Base-by-base conservation (phyloP, 1,284 basidiomycete species). In the Acaromyces ingoldii region DNA sequence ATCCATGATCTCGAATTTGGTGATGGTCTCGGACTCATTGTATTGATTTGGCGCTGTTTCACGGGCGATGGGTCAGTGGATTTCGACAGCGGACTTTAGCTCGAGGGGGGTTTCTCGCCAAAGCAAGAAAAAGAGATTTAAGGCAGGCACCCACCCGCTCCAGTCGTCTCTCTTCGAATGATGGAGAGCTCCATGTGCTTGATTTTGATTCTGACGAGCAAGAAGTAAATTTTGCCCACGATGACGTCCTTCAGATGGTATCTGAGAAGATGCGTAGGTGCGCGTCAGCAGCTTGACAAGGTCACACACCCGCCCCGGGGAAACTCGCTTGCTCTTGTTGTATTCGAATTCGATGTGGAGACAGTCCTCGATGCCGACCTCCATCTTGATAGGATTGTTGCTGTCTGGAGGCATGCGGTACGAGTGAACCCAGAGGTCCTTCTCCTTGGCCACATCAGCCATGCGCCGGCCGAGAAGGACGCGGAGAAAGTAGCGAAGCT, bases 151-250 rank as follows among this genome's bases (percentile, higher is more conserved):
- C 13, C 43, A 57, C 38, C 34, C 47, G 57, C 51, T 3, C 93
- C 93, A 0, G 95, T 97, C 19, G 93, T 97, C 77, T 98, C 93
- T 36, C 93, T 83, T 25, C 93, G 85, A 63, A 98, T 97, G 74
- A 97, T 97, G 13, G 91, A 95, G 17, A 98, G 82, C 74, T 98
- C 95, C 92, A 97, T 97, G 70, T 98, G 92, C 78, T 98, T 97
- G 80, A 98, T 97, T 81, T 98, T 97, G 82, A 98, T 97, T 56
- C 93, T 86, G 6, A 98, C 93, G 38, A 98, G 86, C 26, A 98
- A 80, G 78, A 98, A 98, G 80, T 95, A 97, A 74, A 98, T 97
- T 80, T 97, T 97, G 77, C 93, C 93, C 11, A 98, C 93, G 51
- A 98, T 98, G 55, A 97, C 93, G 76, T 98, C 95, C 78, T 97